phyloP scores from a whole-genome alignment of 176 grass and related monocot species.

The Chloris gayana region DNA sequence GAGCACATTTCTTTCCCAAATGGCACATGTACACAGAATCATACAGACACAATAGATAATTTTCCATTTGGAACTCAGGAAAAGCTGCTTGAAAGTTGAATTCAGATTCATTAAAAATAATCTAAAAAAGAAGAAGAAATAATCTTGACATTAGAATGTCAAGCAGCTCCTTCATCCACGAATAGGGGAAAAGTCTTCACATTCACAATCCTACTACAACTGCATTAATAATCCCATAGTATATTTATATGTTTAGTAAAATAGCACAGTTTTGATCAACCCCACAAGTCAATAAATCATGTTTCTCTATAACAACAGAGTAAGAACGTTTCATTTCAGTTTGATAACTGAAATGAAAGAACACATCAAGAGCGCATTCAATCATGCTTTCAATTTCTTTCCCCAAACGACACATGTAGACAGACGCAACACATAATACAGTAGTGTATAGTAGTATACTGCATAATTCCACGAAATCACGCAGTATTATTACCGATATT shows the following conservation, averaged over 20 bases:
- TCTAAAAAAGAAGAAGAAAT: too few relatives aligned
- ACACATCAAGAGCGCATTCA: constrained; percentile 8
- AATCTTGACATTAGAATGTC: neutral
- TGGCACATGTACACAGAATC: constrained; percentile 22
- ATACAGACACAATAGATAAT: neutral
- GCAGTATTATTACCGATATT: constrained; percentile 17
- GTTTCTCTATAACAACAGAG: neutral
- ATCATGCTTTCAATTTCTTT: constrained; percentile 28
- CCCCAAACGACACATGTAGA: constrained; percentile 32
- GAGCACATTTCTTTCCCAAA: constrained; percentile 29
- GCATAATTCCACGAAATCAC: constrained; percentile 20
- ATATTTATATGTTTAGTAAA: neutral
- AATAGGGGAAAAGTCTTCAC: too few relatives aligned
- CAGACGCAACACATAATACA: constrained; percentile 30
- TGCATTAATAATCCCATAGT: constrained; percentile 4
- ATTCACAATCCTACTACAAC: neutral
- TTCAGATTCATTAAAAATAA: neutral
- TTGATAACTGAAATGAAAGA: neutral
- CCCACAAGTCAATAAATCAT: neutral
- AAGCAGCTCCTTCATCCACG: too few relatives aligned
- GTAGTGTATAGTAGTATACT: neutral
- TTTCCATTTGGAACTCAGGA: too few relatives aligned
- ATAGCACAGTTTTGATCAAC: neutral
- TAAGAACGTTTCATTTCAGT: neutral
- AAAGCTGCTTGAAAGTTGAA: too few relatives aligned